Evolutionary conservation across 73 alveolate genomes (phyloP).

Genomic region (Effrenium voratum): DNA sequence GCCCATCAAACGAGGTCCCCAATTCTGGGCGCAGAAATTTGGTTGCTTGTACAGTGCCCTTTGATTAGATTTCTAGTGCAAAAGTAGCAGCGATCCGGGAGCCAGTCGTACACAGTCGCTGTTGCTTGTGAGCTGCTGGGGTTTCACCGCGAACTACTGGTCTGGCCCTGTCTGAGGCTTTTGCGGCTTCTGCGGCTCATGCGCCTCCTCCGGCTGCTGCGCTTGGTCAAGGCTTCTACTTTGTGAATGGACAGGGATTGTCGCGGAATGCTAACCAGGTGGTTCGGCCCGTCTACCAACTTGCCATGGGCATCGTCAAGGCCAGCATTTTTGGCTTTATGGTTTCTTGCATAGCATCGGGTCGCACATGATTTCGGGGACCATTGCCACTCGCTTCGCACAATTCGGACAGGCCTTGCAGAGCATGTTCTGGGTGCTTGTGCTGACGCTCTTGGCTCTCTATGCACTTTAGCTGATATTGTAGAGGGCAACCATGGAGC

Average conservation of each 20-base stretch:
- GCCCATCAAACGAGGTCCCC: too few relatives aligned
- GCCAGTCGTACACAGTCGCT: too few relatives aligned
- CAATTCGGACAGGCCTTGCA: slow-evolving; percentile 50
- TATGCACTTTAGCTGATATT: slow-evolving; percentile 3
- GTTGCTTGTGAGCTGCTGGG: too few relatives aligned
- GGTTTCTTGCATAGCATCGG: neutral
- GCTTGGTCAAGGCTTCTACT: slow-evolving; percentile 52
- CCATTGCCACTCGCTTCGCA: neutral
- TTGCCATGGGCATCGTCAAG: slow-evolving; percentile 86
- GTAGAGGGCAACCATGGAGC: neutral
- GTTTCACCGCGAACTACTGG: too few relatives aligned
- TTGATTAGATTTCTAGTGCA: too few relatives aligned
- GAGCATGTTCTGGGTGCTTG: slow-evolving; percentile 80
- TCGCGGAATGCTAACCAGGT: neutral
- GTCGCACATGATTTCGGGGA: neutral
- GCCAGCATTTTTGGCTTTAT: neutral
- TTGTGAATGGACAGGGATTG: neutral
- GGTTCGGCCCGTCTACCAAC: slow-evolving; percentile 85
- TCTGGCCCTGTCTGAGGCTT: slow-evolving; percentile 27
- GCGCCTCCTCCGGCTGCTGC: slow-evolving; percentile 67
- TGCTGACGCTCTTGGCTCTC: slow-evolving; percentile 83
- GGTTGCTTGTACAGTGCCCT: too few relatives aligned
- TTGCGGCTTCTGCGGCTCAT: slow-evolving; percentile 67
- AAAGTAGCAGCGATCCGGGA: too few relatives aligned
- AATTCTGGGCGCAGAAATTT: too few relatives aligned